Percentiles rank a stretch among this genome's conserved stretches.
Evolutionary conservation across 768 basidiomycete species (phyloP).

Genomic region (Flagelloscypha sp.): DNA sequence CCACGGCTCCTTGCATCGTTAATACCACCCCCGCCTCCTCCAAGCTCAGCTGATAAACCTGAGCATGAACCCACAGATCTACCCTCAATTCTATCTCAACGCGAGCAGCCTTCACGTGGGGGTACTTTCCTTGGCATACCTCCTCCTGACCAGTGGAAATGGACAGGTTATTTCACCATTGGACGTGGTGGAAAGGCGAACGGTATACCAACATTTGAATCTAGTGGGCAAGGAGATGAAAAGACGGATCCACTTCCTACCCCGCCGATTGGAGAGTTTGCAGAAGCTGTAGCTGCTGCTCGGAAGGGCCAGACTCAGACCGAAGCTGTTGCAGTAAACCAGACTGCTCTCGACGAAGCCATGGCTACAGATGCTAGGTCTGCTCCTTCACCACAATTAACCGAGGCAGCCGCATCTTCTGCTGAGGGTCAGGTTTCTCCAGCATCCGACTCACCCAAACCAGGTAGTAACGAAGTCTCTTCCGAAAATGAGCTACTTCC

Average conservation of each 20-base stretch:
- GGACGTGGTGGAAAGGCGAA: slow-evolving; percentile 20
- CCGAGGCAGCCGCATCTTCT: too few species aligned
- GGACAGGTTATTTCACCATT: slow-evolving; percentile 63
- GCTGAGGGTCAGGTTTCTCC: too few species aligned
- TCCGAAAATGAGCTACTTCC: too few species aligned
- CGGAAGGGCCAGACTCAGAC: slow-evolving; percentile 10
- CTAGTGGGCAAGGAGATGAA: background rate
- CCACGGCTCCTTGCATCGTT: slow-evolving; percentile 45
- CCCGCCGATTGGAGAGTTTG: background rate
- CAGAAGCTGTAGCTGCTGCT: slow-evolving; percentile 8
- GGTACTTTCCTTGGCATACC: slow-evolving; percentile 42
- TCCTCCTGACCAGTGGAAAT: slow-evolving; percentile 53
- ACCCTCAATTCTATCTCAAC: background rate
- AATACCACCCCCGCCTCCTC: slow-evolving; percentile 27
- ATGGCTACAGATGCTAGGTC: slow-evolving; percentile 24
- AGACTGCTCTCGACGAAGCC: slow-evolving; percentile 38
- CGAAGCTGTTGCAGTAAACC: slow-evolving; percentile 27
- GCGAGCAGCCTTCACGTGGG: slow-evolving; percentile 8
- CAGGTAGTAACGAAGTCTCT: too few species aligned
- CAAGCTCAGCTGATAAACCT: slow-evolving; percentile 8
- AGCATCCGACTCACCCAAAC: too few species aligned
- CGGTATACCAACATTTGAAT: too few species aligned
- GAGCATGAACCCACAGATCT: background rate
- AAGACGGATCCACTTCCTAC: background rate
- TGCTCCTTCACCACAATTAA: slow-evolving; percentile 3